A percentile compares a stretch with the other conserved stretches of the same genome.
phyloP scores from a whole-genome alignment of 1,139 yeast species.

The Debaryomycetaceae sp. region DNA sequence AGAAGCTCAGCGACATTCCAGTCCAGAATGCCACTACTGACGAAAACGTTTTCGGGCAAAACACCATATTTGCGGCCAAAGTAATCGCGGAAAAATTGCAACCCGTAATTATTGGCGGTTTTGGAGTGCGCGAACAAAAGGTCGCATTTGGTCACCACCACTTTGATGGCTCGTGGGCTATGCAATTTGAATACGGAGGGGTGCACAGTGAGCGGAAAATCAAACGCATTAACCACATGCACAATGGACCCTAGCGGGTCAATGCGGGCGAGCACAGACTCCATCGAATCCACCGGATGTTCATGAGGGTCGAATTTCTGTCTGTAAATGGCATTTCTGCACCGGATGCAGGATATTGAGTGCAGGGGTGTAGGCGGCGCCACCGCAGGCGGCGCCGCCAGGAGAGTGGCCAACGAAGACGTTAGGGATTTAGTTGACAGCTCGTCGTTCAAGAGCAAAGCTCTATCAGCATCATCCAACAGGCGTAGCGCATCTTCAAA shows the following conservation, averaged over 20 bases:
- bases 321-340: constrained; percentile 48
- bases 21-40: constrained; percentile 44
- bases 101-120: constrained; percentile 32
- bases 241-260: constrained; percentile 51
- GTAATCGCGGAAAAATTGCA: constrained; percentile 42
- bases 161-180: constrained; percentile 34
- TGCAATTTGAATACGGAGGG: constrained; percentile 33
- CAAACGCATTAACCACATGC: constrained; percentile 60
- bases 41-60: constrained; percentile 41
- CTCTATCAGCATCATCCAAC: constrained; percentile 23
- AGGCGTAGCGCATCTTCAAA: constrained; percentile 17
- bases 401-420: no score
- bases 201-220: constrained; percentile 62
- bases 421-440: no score
- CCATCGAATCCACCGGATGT: constrained; percentile 31
- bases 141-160: constrained; percentile 59
- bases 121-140: constrained; percentile 35
- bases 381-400: neutral
- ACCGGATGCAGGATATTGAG: constrained; percentile 43
- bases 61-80: constrained; percentile 37
- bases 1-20: constrained; percentile 48
- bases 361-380: neutral
- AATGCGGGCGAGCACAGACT: constrained; percentile 34
- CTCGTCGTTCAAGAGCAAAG: constrained; percentile 19
- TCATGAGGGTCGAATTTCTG: constrained; percentile 19